Evolutionary conservation across 192 early-diverging fungal species (phyloP).

Genomic region (Thoreauomyces humboldtii): DNA sequence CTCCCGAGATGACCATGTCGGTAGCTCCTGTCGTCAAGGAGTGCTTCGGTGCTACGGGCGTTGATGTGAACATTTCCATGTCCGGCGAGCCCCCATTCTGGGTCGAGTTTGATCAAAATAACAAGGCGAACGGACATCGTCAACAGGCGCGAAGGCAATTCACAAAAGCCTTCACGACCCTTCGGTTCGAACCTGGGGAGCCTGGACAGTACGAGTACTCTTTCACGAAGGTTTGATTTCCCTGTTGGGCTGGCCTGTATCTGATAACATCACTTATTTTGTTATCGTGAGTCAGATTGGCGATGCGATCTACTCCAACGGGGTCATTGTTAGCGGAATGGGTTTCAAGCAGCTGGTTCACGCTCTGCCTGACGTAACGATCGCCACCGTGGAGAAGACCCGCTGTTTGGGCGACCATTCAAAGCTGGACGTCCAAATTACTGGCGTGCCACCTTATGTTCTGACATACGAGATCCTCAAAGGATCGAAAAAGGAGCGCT

Average conservation of each 20-base stretch:
- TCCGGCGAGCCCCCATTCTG: slow-evolving; percentile 49
- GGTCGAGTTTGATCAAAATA: slow-evolving; percentile 37
- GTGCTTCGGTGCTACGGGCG: slow-evolving; percentile 51
- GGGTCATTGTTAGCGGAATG: slow-evolving; percentile 24
- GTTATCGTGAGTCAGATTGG: slow-evolving; percentile 32
- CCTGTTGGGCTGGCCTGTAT: no score
- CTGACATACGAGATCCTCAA: slow-evolving; percentile 44
- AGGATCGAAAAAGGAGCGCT: slow-evolving; percentile 27
- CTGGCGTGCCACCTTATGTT: slow-evolving; percentile 40
- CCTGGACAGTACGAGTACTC: slow-evolving; percentile 44
- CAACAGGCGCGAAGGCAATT: background rate
- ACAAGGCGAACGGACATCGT: slow-evolving; percentile 13
- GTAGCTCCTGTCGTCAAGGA: slow-evolving; percentile 37
- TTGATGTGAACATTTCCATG: slow-evolving; percentile 42
- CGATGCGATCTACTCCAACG: slow-evolving; percentile 43
- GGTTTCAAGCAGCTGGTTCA: slow-evolving; percentile 49
- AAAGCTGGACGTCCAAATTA: slow-evolving; percentile 18
- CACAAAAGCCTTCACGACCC: background rate
- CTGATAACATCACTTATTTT: slow-evolving; percentile 1
- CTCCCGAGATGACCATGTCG: slow-evolving; percentile 41
- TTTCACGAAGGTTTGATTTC: slow-evolving; percentile 32
- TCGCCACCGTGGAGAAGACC: background rate
- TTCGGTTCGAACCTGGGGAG: slow-evolving; percentile 23
- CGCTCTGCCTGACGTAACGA: slow-evolving; percentile 37
- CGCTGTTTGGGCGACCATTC: slow-evolving; percentile 41